Conservation (phyloP, 306 rosid genomes). For the Medicago ruthenica region DNA sequence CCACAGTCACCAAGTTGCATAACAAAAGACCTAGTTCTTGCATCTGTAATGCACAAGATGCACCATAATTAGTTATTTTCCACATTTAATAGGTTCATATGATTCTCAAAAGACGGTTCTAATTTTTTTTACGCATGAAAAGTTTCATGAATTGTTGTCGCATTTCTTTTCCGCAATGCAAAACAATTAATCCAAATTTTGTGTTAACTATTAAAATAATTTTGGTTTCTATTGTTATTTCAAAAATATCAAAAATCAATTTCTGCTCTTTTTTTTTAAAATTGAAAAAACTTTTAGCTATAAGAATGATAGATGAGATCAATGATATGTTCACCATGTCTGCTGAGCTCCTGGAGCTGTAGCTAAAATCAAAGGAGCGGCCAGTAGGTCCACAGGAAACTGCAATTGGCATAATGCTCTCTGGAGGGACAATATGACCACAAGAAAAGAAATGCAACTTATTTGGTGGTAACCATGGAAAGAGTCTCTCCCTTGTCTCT, state of each 20-base stretch:
- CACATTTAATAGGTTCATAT: background rate
- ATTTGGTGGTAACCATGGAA: slow-evolving; percentile 71
- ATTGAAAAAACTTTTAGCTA: no score
- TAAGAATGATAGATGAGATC: slow-evolving; percentile 22
- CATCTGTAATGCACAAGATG: slow-evolving; percentile 59
- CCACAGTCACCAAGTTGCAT: slow-evolving; percentile 78
- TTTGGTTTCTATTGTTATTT: background rate
- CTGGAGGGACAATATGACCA: slow-evolving; percentile 85
- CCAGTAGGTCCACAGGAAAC: slow-evolving; percentile 89
- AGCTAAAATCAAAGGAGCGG: slow-evolving; percentile 86
- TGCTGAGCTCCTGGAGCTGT: slow-evolving; percentile 70
- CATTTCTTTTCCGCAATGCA: background rate
- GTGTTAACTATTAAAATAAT: background rate
- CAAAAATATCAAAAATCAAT: background rate
- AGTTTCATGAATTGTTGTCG: background rate
- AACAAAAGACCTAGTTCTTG: slow-evolving; percentile 83
- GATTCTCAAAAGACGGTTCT: background rate
- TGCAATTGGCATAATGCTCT: slow-evolving; percentile 83
- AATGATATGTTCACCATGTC: slow-evolving; percentile 57
- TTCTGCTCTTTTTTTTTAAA: background rate
- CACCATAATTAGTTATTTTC: slow-evolving; percentile 37
- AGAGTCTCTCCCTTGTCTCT: slow-evolving; percentile 90
- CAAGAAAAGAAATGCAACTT: slow-evolving; percentile 87
- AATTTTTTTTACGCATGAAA: background rate
- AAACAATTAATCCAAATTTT: background rate